phyloP scores from a whole-genome alignment of 1,284 basidiomycete species.

The Takashimella tepidaria region DNA sequence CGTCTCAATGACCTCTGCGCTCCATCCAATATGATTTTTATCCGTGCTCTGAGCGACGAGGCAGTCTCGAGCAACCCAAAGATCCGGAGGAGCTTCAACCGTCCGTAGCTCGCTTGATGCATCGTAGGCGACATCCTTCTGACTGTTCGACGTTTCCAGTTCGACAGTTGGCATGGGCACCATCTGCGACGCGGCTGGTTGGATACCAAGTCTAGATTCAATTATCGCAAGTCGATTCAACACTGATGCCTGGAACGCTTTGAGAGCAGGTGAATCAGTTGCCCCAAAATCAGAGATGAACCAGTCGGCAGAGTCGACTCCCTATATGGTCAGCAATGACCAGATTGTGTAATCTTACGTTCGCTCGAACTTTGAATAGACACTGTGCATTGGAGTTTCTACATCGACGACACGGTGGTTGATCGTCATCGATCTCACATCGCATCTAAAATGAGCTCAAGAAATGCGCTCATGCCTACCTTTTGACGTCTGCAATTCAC shows the following conservation, averaged over 20 bases:
- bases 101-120: not conserved
- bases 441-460: not conserved
- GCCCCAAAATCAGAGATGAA: not conserved
- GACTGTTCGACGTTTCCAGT: no score
- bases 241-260: constrained; percentile 1
- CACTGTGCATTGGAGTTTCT: not conserved
- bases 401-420: constrained; percentile 3
- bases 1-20: constrained; percentile 1
- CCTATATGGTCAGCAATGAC: not conserved
- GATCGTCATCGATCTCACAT: constrained; percentile 5
- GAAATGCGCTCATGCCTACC: not conserved
- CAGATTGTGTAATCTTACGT: not conserved
- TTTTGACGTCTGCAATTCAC: constrained; percentile 5
- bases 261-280: not conserved
- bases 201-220: constrained; percentile 5
- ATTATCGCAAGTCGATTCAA: not conserved
- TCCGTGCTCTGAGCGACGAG: not conserved
- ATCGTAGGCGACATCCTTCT: no score
- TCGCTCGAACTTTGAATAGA: constrained; percentile 8
- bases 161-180: no score
- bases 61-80: not conserved
- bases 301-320: constrained; percentile 3
- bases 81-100: constrained; percentile 1
- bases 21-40: constrained; percentile 2
- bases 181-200: no score